Evolutionary conservation across 495 filamentous ascomycete genomes (phyloP).

Genomic region (Aspergillus asperescens): DNA sequence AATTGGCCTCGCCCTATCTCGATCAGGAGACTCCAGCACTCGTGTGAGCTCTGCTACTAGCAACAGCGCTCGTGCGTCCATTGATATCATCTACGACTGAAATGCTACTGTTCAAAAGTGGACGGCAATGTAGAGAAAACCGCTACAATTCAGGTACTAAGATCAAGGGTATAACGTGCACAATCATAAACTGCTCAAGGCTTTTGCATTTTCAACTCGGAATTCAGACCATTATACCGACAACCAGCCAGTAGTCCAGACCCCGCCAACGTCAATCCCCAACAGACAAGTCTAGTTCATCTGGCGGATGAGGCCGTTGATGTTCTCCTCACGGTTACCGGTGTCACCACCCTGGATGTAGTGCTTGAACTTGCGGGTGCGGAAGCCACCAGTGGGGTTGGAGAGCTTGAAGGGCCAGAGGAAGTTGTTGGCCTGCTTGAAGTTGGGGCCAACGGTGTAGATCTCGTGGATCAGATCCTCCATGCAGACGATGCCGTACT

Average conservation of each 20-base stretch:
- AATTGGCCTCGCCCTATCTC: no score
- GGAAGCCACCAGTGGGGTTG: constrained; percentile 96
- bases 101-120: no score
- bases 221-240: constrained; percentile 42
- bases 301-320: constrained; percentile 91
- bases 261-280: constrained; percentile 22
- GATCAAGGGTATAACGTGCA: constrained; percentile 9
- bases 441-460: constrained; percentile 96
- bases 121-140: neutral
- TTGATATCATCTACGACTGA: no score
- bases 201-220: constrained; percentile 32
- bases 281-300: constrained; percentile 75
- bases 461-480: constrained; percentile 99
- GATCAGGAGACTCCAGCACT: no score
- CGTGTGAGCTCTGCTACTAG: no score
- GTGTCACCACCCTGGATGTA: constrained; percentile 98
- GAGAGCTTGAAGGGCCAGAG: constrained; percentile 99
- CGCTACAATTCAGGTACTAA: constrained; percentile 4
- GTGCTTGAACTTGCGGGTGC: constrained; percentile 95
- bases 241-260: constrained; percentile 31
- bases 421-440: constrained; percentile 99
- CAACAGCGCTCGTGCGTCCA: no score
- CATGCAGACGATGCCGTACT: constrained; percentile 98
- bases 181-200: constrained; percentile 31
- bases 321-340: constrained; percentile 97